Evolutionary conservation across 495 filamentous ascomycete genomes (phyloP).

Genomic region (Neurospora sp.): DNA sequence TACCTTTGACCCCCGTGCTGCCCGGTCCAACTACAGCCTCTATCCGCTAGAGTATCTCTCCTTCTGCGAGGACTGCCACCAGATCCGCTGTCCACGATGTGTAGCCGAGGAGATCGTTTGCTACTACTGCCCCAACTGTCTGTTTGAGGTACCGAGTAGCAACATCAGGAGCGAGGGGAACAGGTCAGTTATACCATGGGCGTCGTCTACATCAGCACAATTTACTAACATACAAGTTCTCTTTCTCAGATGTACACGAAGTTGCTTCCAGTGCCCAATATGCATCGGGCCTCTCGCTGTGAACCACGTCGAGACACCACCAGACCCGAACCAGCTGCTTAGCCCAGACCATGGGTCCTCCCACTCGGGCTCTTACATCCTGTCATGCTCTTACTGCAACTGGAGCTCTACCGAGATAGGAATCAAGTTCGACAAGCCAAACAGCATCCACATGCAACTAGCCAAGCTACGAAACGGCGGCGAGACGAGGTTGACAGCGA

Average conservation of each 20-base stretch:
- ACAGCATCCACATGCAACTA: conserved; percentile 75
- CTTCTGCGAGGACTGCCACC: conserved; percentile 93
- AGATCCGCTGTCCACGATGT: conserved; percentile 88
- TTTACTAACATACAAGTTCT: not conserved
- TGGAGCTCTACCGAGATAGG: conserved; percentile 88
- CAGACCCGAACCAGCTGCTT: conserved; percentile 32
- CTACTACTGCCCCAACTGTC: conserved; percentile 90
- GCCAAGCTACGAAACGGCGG: conserved; percentile 48
- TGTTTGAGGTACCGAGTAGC: conserved; percentile 89
- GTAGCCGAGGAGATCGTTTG: conserved; percentile 85
- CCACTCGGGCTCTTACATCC: conserved; percentile 56
- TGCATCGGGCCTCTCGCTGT: conserved; percentile 76
- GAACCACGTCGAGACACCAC: conserved; percentile 48
- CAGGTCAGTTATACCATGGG: conserved; percentile 47
- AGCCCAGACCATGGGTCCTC: conserved; percentile 24
- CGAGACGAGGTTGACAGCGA: conserved; percentile 23
- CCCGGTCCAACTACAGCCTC: conserved; percentile 77
- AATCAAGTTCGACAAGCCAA: conserved; percentile 80
- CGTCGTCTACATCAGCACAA: not conserved
- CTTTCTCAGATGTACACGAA: conserved; percentile 72
- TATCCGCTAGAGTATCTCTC: conserved; percentile 90
- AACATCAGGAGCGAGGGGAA: conserved; percentile 87
- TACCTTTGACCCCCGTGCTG: conserved; percentile 76
- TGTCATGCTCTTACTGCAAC: conserved; percentile 79
- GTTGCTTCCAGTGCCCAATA: conserved; percentile 87